Evolutionary conservation across 2,329 filamentous ascomycete genomes (phyloP).

Genomic region (Hirsutella minnesotensis): DNA sequence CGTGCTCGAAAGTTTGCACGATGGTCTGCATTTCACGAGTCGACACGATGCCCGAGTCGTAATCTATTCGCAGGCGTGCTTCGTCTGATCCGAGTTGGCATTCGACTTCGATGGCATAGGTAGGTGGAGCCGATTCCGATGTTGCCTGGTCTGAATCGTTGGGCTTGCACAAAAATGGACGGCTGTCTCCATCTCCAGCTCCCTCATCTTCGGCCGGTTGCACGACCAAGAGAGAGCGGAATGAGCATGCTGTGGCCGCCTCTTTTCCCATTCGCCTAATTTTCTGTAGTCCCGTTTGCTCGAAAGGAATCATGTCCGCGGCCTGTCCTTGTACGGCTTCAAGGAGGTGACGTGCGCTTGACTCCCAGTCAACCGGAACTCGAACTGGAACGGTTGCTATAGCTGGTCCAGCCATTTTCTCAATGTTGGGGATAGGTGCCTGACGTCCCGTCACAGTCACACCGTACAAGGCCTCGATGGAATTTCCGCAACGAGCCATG

Average conservation of each 20-base stretch:
- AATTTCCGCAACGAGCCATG: slow-evolving; percentile 20
- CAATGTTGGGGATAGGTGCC: slow-evolving; percentile 11
- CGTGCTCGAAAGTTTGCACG: background rate
- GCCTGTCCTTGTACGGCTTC: slow-evolving; percentile 13
- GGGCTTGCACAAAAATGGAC: slow-evolving; percentile 1
- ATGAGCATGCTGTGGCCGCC: slow-evolving; percentile 3
- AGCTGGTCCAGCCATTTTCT: slow-evolving; percentile 13
- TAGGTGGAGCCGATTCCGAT: background rate
- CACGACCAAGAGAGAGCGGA: slow-evolving; percentile 8
- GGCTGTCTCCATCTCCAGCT: background rate
- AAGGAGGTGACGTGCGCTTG: slow-evolving; percentile 26
- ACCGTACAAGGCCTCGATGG: slow-evolving; percentile 17
- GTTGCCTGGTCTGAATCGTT: background rate
- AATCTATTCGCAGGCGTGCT: background rate
- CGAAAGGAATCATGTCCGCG: slow-evolving; percentile 5
- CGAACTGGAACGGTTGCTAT: slow-evolving; percentile 16
- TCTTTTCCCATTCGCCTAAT: slow-evolving; percentile 6
- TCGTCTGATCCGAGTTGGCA: background rate
- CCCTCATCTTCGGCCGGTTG: slow-evolving; percentile 5
- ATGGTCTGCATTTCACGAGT: background rate
- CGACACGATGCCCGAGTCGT: background rate
- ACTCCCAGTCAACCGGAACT: slow-evolving; percentile 14
- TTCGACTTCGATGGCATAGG: slow-evolving; percentile 1
- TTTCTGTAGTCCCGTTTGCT: slow-evolving; percentile 8
- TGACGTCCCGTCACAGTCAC: slow-evolving; percentile 12